A percentile compares a stretch with the other conserved stretches of the same genome.
These are phyloP conservation scores for Podochytrium sp. DNA, from an alignment of 192 early-diverging fungal genomes.

Conservation along the genomic window DNA sequence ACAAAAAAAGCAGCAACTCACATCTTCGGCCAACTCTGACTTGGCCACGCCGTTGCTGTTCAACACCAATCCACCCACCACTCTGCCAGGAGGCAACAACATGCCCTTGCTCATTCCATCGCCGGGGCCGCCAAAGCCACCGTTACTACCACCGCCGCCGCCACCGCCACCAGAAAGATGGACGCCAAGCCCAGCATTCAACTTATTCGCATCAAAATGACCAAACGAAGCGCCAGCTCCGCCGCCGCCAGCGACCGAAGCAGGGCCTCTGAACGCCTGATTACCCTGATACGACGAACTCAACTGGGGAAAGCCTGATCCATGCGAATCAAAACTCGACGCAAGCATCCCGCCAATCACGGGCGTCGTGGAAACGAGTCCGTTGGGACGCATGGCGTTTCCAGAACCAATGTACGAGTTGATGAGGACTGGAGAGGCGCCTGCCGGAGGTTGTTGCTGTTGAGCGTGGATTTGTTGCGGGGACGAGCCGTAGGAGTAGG, in stretches of 20 bases:
- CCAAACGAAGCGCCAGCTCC: too few species aligned
- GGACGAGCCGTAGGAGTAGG: too few species aligned
- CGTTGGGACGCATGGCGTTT: constrained; percentile 32
- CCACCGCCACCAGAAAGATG: too few species aligned
- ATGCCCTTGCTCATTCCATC: neutral
- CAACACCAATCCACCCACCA: constrained; percentile 28
- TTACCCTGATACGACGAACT: constrained; percentile 11
- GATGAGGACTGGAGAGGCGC: constrained; percentile 21
- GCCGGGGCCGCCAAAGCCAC: neutral
- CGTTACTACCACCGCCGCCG: neutral
- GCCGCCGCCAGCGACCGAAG: too few species aligned
- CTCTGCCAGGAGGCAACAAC: constrained; percentile 26
- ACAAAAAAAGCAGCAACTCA: neutral
- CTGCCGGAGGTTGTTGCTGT: neutral
- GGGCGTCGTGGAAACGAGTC: constrained; percentile 19
- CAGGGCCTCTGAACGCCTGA: too few species aligned
- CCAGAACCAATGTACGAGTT: constrained; percentile 21
- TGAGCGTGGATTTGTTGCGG: neutral
- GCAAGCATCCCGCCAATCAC: neutral
- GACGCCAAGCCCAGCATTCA: too few species aligned
- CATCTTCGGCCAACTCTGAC: constrained; percentile 22
- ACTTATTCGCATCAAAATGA: too few species aligned
- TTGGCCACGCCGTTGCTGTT: constrained; percentile 6
- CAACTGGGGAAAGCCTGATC: neutral
- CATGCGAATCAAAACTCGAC: neutral